phyloP scores from a whole-genome alignment of 805 yeast species.

The Candida montana region DNA sequence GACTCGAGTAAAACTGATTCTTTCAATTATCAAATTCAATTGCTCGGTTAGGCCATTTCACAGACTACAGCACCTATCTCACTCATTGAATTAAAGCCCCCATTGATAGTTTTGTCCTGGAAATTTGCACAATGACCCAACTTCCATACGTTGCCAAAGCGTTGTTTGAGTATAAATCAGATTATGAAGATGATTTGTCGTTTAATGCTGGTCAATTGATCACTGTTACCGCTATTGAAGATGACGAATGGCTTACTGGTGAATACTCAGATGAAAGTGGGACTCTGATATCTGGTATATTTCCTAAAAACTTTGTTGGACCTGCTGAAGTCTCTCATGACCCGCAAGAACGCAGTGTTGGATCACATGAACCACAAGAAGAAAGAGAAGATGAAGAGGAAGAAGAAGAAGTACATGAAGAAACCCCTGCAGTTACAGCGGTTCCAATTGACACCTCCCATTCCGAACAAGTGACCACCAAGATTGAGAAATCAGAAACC shows the following conservation, averaged over 20 bases:
- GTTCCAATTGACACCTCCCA: too few relatives aligned
- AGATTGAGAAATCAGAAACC: conserved; percentile 1
- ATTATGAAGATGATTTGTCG: conserved; percentile 77
- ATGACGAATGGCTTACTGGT: conserved; percentile 90
- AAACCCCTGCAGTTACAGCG: conserved; percentile 10
- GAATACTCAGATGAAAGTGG: conserved; percentile 42
- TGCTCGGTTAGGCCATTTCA: too few relatives aligned
- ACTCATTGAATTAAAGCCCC: too few relatives aligned
- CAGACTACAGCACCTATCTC: too few relatives aligned
- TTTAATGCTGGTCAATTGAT: conserved; percentile 66
- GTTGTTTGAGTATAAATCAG: conserved; percentile 59
- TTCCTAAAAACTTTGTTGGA: conserved; percentile 79
- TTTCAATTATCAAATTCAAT: too few relatives aligned
- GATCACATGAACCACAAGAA: too few relatives aligned
- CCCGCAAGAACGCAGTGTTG: too few relatives aligned
- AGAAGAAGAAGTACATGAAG: conserved; percentile 5
- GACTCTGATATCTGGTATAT: conserved; percentile 57
- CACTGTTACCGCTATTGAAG: conserved; percentile 74
- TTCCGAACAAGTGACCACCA: too few relatives aligned
- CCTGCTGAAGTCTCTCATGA: too few relatives aligned
- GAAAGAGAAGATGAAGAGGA: too few relatives aligned
- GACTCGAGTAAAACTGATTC: too few relatives aligned
- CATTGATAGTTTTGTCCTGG: too few relatives aligned
- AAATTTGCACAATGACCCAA: not conserved
- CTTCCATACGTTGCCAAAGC: conserved; percentile 67